These are phyloP conservation scores for Castanea sativa DNA, from an alignment of 306 rosid genomes.

Conservation along the genomic window DNA sequence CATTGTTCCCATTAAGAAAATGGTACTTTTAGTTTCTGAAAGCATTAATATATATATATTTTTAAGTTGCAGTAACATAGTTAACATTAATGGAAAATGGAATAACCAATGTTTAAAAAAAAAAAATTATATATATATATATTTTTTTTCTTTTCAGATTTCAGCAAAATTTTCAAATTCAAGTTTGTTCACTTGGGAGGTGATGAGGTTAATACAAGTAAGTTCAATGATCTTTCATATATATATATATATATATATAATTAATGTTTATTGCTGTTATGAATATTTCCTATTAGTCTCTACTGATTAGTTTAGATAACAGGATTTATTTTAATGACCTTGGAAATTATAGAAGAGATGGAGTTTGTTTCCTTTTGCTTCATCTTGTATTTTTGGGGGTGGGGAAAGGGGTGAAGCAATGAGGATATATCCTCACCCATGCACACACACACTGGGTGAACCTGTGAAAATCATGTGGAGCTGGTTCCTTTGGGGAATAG, in stretches of 20 bases:
- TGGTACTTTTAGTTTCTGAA: neutral
- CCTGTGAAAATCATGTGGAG: too few relatives aligned
- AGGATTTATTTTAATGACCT: neutral
- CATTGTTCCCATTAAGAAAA: neutral
- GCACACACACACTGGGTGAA: too few relatives aligned
- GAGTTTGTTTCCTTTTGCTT: neutral
- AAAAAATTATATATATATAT: too few relatives aligned
- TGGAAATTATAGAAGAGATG: neutral
- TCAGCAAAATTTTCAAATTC: constrained; percentile 43
- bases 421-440: too few relatives aligned
- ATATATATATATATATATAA: neutral
- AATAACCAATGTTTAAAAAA: neutral
- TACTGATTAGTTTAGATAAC: neutral
- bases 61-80: neutral
- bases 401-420: too few relatives aligned
- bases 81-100: neutral
- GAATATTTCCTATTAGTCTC: neutral
- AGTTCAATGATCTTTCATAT: constrained; percentile 7
- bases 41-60: neutral
- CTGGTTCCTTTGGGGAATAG: too few relatives aligned
- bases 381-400: neutral
- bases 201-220: constrained; percentile 46
- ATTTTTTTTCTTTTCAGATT: constrained; percentile 35
- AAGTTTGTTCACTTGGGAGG: constrained; percentile 52
- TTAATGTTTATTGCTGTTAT: neutral